These are phyloP conservation scores for Backusella tarrabulga DNA, from an alignment of 192 early-diverging fungal genomes.

Conservation along the genomic window DNA sequence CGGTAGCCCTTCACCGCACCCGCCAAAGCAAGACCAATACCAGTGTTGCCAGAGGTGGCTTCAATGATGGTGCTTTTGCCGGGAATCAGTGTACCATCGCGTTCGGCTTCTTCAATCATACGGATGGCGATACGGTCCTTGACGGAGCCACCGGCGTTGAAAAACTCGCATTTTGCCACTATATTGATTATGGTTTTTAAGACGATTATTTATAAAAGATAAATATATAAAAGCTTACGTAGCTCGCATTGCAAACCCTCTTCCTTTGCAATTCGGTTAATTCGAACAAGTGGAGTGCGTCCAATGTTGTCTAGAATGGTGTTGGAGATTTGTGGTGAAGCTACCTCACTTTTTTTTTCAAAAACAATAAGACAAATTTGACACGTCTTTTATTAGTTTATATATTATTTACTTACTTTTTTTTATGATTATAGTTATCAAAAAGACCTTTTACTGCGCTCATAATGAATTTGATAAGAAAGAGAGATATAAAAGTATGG, in stretches of 20 bases:
- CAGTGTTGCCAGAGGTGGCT: slow-evolving; percentile 99
- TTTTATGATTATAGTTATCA: slow-evolving; percentile 3
- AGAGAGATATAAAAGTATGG: not conserved
- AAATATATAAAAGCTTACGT: slow-evolving; percentile 43
- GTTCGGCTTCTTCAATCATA: slow-evolving; percentile 96
- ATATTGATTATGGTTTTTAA: not conserved
- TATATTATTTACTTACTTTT: not conserved
- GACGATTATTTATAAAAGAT: slow-evolving; percentile 38
- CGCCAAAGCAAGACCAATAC: slow-evolving; percentile 95
- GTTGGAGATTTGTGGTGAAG: slow-evolving; percentile 77
- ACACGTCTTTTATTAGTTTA: not conserved
- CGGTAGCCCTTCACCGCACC: slow-evolving; percentile 99
- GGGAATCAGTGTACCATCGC: slow-evolving; percentile 85
- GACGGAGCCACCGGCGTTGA: slow-evolving; percentile 98
- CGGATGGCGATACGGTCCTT: slow-evolving; percentile 96
- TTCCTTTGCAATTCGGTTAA: slow-evolving; percentile 85
- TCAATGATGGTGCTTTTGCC: slow-evolving; percentile 93
- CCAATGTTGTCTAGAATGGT: slow-evolving; percentile 95
- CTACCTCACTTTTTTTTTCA: slow-evolving; percentile 8
- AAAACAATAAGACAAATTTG: not conserved
- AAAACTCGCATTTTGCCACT: slow-evolving; percentile 97
- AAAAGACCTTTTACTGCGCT: not conserved
- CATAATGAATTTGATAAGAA: not conserved
- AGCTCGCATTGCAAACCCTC: slow-evolving; percentile 95
- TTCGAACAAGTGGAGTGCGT: slow-evolving; percentile 91